Percentiles rank a stretch among this genome's conserved stretches.
Evolutionary conservation across 345 rosid genomes (phyloP).

Genomic region (Hypericum androsaemum): DNA sequence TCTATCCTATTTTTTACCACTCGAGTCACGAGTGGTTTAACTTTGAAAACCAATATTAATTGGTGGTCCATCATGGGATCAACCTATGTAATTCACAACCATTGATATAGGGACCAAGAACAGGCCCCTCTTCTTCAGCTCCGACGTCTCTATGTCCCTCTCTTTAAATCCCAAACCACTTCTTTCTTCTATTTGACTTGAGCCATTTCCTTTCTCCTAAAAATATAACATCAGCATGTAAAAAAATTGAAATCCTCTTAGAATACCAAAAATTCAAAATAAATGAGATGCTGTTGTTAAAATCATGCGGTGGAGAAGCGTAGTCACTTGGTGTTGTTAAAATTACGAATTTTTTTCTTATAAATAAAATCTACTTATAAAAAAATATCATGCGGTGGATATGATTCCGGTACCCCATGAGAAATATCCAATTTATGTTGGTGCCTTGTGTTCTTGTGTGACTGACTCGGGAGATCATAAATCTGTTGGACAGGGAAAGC

Average conservation of each 20-base stretch:
- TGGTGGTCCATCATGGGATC: no score
- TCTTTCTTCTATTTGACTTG: constrained; percentile 10
- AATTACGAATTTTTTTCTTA: no score
- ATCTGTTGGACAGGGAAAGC: constrained; percentile 14
- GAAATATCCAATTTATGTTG: constrained; percentile 16
- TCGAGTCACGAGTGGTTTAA: no score
- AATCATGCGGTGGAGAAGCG: no score
- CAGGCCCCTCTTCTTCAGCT: constrained; percentile 54
- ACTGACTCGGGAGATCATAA: constrained; percentile 16
- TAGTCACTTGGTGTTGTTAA: no score
- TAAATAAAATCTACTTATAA: neutral
- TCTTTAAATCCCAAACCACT: constrained; percentile 15
- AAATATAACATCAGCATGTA: neutral
- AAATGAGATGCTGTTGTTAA: no score
- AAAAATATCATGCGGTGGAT: no score
- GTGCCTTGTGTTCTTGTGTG: constrained; percentile 19
- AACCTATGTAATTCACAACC: constrained; percentile 36
- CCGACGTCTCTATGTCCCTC: constrained; percentile 23
- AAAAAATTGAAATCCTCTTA: neutral
- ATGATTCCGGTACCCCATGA: constrained; percentile 13
- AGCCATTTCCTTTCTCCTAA: constrained; percentile 23
- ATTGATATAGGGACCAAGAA: constrained; percentile 55
- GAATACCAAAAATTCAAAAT: neutral
- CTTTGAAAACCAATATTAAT: no score
- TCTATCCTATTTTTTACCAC: no score